Base-by-base conservation (phyloP, 2,329 filamentous ascomycete species). In the Monosporascus sp. region DNA sequence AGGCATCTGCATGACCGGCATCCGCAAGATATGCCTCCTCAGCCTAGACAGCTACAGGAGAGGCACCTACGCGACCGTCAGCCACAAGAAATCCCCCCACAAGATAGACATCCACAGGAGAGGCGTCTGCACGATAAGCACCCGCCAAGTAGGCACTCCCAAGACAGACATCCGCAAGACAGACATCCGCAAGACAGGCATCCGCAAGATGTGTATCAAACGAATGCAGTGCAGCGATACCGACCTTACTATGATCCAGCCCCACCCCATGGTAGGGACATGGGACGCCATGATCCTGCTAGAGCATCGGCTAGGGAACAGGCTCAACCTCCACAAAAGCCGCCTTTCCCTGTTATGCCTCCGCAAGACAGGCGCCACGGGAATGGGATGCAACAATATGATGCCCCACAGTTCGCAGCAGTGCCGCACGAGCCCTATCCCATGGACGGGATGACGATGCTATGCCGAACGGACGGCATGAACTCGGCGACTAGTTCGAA, bases 391-490 rank as follows among this genome's bases (percentile, higher is more conserved):
- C 64, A 64, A 52, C 67, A 70, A 31, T 74, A 80, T 49, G 81
- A 84, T 54, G 60, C 68, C 39, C 75, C 73, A 52, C 85, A 91
- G 58, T 82, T 89, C 55, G 78, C 84, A 4, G 72, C 83, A 15
- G 82, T 96, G 3, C 91, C 93, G 15, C 91, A 97, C 63, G 95
- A 97, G 62, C 90, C 94, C 9, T 97, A 97, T 67, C 92, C 93
- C 0, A 83, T 88, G 69, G 93, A 97, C 67, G 93, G 92, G 5
- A 97, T 97, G 91, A 97, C 93, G 0, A 96, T 97, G 83, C 87
- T 97, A 57, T 97, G 93, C 71, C 85, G 91, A 55, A 85, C 89
- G 39, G 88, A 85, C 47, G 64, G 63, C 24, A 58, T 72, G 70
- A 91, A 79, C 71, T 87, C 86, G 22, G 67, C 65, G 3, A 69